Evolutionary conservation across 1,284 basidiomycete genomes (phyloP).

Genomic region (Pyrrhoderma lamaoense): DNA sequence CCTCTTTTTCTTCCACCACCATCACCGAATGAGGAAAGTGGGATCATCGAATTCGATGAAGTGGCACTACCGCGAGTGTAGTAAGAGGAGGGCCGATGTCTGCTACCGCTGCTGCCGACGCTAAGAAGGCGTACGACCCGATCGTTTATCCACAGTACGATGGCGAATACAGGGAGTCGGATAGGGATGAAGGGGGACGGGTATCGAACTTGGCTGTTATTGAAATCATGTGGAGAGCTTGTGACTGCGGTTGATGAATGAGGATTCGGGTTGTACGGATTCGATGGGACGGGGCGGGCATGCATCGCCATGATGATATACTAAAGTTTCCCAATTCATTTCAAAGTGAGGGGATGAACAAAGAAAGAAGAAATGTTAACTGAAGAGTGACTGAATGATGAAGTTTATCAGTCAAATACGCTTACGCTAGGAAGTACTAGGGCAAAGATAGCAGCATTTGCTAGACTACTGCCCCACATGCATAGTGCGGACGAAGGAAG

Average conservation of each 20-base stretch:
- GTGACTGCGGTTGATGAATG: constrained; percentile 11
- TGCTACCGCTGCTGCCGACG: constrained; percentile 32
- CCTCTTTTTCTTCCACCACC: constrained; percentile 14
- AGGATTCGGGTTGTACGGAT: constrained; percentile 59
- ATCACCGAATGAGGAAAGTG: too few relatives aligned
- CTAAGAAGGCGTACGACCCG: constrained; percentile 56
- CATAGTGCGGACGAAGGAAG: constrained; percentile 61
- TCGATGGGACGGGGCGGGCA: constrained; percentile 54
- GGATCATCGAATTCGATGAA: background rate
- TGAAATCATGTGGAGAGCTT: constrained; percentile 9
- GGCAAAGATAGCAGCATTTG: constrained; percentile 72
- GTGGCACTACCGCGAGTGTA: constrained; percentile 16
- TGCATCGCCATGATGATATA: constrained; percentile 76
- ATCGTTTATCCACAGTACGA: constrained; percentile 71
- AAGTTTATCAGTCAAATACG: background rate
- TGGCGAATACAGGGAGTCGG: constrained; percentile 64
- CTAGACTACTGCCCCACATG: constrained; percentile 61
- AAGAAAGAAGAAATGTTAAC: too few relatives aligned
- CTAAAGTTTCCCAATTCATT: too few relatives aligned
- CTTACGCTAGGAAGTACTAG: constrained; percentile 68
- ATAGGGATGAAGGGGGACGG: constrained; percentile 72
- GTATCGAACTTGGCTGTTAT: constrained; percentile 40
- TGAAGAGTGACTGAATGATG: background rate
- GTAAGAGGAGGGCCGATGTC: constrained; percentile 21
- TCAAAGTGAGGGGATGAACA: too few relatives aligned